Evolutionary conservation across 1,139 yeast genomes (phyloP), one percentile per base, ranked within the genome.

Genomic region (Candida frijolesensis): DNA sequence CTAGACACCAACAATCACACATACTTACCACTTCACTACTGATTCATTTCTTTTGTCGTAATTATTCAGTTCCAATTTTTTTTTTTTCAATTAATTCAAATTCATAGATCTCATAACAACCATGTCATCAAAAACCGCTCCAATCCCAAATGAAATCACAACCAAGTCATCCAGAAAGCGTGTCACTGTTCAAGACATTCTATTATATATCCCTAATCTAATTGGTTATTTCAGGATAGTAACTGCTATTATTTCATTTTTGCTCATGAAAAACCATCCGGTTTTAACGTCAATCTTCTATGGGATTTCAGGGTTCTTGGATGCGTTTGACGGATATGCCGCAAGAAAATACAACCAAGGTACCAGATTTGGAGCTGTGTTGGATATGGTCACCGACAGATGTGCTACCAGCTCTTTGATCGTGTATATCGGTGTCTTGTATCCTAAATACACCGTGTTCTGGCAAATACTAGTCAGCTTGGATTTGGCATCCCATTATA

Each of bases 321-420:
- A 95, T 69, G 99, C 99, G 0, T 82, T 92, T 57, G 99, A 95
- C 66, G 99, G 99, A 4, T 86, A 87, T 52, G 96, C 97, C 48
- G 99, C 99, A 9, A 81, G 99, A 55, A 82, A 81, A 62, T 90
- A 77, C 67, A 83, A 88, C 65, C 99, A 95, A 68, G 89, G 97
- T 14, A 89, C 97, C 35, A 81, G 83, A 58, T 90, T 91, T 61
- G 99, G 99, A 34, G 98, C 99, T 12, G 96, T 95, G 19, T 79
- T 95, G 61, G 99, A 95, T 70, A 95, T 95, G 99, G 98, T 95
- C 35, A 94, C 99, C 29, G 99, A 95, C 66, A 80, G 99, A 65
- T 94, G 98, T 66, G 94, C 99, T 25, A 95, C 99, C 0, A 83
- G 96, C 12, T 88, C 96, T 19, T 78, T 95, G 62, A 85, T 91